phyloP scores from a whole-genome alignment of 2,329 filamentous ascomycete species.

The Nakataea oryzae region DNA sequence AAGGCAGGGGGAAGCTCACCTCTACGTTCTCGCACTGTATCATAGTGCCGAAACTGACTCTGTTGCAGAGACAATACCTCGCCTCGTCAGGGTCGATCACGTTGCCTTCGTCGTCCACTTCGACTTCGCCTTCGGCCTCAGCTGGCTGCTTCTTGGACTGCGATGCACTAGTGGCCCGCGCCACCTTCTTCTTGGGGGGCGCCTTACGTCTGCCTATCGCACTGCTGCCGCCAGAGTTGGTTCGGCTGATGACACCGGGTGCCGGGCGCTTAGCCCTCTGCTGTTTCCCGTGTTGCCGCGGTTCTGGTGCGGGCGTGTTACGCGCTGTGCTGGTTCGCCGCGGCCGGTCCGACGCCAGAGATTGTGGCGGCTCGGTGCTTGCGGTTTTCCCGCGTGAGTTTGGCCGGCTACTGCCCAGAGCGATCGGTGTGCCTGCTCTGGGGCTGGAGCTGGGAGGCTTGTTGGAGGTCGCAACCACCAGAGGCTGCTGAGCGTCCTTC shows the following conservation, averaged over 20 bases:
- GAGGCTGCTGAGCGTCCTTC: slow-evolving; percentile 2
- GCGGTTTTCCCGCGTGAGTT: slow-evolving; percentile 40
- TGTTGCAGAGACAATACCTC: slow-evolving; percentile 67
- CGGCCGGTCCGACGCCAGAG: slow-evolving; percentile 40
- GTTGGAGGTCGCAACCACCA: slow-evolving; percentile 2
- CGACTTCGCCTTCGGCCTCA: slow-evolving; percentile 40
- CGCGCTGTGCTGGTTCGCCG: slow-evolving; percentile 46
- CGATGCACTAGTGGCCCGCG: slow-evolving; percentile 20
- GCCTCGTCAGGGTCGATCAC: slow-evolving; percentile 66
- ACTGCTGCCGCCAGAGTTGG: slow-evolving; percentile 48
- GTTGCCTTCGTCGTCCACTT: slow-evolving; percentile 58
- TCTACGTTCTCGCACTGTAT: slow-evolving; percentile 72
- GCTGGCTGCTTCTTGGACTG: slow-evolving; percentile 33
- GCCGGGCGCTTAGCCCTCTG: slow-evolving; percentile 60
- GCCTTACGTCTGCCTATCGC: slow-evolving; percentile 64
- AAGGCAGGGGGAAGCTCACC: slow-evolving; percentile 34
- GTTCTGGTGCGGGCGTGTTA: slow-evolving; percentile 45
- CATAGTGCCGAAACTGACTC: slow-evolving; percentile 76
- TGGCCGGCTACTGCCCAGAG: slow-evolving; percentile 30
- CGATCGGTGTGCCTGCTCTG: slow-evolving; percentile 12
- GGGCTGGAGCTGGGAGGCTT: slow-evolving; percentile 11
- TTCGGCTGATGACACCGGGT: slow-evolving; percentile 59
- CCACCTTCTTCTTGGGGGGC: slow-evolving; percentile 53
- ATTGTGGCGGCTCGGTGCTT: slow-evolving; percentile 38
- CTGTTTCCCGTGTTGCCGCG: slow-evolving; percentile 13